Percentiles rank a stretch among this genome's conserved stretches.
Evolutionary conservation across 768 basidiomycete genomes (phyloP).

Genomic region (Suillus subluteus): DNA sequence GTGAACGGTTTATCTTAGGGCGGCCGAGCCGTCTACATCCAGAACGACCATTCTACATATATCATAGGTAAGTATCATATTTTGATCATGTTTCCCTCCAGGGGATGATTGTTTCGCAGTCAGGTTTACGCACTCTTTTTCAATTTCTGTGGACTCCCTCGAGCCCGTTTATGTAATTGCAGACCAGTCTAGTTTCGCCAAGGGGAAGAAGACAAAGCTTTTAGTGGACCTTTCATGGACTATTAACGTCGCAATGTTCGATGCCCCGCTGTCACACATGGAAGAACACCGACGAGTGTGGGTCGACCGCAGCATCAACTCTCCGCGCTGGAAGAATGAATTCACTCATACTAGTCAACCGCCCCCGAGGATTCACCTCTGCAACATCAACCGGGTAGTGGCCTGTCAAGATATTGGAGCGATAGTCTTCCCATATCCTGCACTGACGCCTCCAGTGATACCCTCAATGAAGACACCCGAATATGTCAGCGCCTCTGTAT

Average conservation of each 20-base stretch:
- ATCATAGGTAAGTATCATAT: too few relatives aligned
- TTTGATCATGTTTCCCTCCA: too few relatives aligned
- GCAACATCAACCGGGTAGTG: neutral
- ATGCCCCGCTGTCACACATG: slow-evolving; percentile 39
- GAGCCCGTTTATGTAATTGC: too few relatives aligned
- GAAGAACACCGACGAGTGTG: too few relatives aligned
- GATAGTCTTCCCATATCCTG: slow-evolving; percentile 30
- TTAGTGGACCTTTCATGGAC: slow-evolving; percentile 1
- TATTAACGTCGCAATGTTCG: slow-evolving; percentile 36
- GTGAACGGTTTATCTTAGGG: too few relatives aligned
- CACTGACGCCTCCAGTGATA: slow-evolving; percentile 40
- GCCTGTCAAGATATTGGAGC: slow-evolving; percentile 14
- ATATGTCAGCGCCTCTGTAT: slow-evolving; percentile 55
- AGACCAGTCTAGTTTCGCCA: slow-evolving; percentile 25
- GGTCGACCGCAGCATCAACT: too few relatives aligned
- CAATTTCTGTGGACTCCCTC: too few relatives aligned
- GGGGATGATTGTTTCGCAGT: too few relatives aligned
- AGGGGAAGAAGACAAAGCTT: neutral
- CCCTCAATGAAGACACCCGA: slow-evolving; percentile 62
- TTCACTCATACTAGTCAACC: neutral
- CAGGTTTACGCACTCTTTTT: too few relatives aligned
- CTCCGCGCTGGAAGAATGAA: slow-evolving; percentile 19
- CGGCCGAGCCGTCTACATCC: too few relatives aligned
- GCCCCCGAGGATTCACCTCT: neutral
- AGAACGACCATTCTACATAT: too few relatives aligned